Evolutionary conservation across 331 rosid genomes (phyloP).

Genomic region (Telfairia occidentalis): DNA sequence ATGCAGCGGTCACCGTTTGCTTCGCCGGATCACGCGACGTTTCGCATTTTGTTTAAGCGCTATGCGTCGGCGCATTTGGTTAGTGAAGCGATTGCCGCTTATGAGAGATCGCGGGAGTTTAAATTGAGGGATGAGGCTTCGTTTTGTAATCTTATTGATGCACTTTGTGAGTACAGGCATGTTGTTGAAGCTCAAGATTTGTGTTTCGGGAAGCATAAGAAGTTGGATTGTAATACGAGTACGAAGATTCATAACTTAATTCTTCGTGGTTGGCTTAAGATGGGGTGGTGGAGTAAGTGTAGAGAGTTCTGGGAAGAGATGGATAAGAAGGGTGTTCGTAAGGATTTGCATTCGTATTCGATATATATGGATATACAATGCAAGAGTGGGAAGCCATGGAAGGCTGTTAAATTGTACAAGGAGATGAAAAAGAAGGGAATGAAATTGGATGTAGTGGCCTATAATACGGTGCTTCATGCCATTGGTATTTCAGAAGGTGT

Average conservation of each 20-base stretch:
- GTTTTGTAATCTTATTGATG: constrained; percentile 52
- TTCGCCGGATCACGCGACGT: constrained; percentile 56
- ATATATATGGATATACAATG: constrained; percentile 77
- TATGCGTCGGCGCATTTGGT: constrained; percentile 54
- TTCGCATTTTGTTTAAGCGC: constrained; percentile 69
- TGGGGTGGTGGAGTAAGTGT: constrained; percentile 87
- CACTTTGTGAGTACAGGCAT: constrained; percentile 72
- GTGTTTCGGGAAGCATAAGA: constrained; percentile 33
- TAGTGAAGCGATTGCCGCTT: constrained; percentile 45
- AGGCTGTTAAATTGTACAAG: constrained; percentile 64
- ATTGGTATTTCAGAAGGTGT: constrained; percentile 65
- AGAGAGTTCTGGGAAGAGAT: constrained; percentile 85
- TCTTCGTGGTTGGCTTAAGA: constrained; percentile 69
- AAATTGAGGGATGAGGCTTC: constrained; percentile 56
- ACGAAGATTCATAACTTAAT: constrained; percentile 57
- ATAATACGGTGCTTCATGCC: constrained; percentile 60
- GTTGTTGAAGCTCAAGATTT: constrained; percentile 68
- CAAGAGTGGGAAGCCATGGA: constrained; percentile 78
- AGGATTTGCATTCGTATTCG: constrained; percentile 65
- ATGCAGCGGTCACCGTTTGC: constrained; percentile 42
- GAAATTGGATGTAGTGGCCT: constrained; percentile 61
- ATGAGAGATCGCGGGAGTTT: constrained; percentile 42
- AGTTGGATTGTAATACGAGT: constrained; percentile 10
- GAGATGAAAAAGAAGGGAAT: constrained; percentile 52
- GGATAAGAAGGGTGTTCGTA: constrained; percentile 54